Conservation (phyloP, 345 rosid species). For the Cardamine occulta region DNA sequence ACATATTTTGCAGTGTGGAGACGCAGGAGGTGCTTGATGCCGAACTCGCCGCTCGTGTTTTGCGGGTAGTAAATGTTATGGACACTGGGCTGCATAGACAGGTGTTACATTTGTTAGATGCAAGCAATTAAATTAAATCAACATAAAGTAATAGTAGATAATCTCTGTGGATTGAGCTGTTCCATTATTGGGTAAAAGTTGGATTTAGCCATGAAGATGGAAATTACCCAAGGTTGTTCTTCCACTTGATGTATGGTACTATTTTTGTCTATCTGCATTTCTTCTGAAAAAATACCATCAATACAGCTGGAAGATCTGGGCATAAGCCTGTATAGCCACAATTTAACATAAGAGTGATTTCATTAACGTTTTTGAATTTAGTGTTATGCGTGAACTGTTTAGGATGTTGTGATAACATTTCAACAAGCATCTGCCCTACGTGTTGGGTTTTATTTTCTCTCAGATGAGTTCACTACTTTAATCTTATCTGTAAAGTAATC, state of each 20-base stretch:
- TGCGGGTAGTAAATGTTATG: slow-evolving; percentile 84
- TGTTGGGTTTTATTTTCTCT: slow-evolving; percentile 17
- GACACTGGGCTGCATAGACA: slow-evolving; percentile 92
- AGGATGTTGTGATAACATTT: slow-evolving; percentile 20
- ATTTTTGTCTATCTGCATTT: slow-evolving; percentile 13
- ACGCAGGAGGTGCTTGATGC: slow-evolving; percentile 98
- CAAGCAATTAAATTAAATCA: background rate
- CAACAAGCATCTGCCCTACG: slow-evolving; percentile 17
- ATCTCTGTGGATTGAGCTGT: slow-evolving; percentile 16
- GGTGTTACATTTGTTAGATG: slow-evolving; percentile 49
- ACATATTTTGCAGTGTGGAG: slow-evolving; percentile 68
- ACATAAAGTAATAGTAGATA: background rate
- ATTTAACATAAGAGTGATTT: slow-evolving; percentile 13
- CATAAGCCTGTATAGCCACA: slow-evolving; percentile 17
- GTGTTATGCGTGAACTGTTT: slow-evolving; percentile 9
- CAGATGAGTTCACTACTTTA: slow-evolving; percentile 24
- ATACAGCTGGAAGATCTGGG: slow-evolving; percentile 19
- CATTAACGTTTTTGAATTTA: background rate
- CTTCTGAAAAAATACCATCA: background rate
- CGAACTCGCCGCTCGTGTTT: slow-evolving; percentile 97
- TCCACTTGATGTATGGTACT: slow-evolving; percentile 20
- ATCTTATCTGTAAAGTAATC: slow-evolving; percentile 27
- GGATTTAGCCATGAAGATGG: slow-evolving; percentile 23
- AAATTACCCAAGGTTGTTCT: background rate
- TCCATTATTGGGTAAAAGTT: slow-evolving; percentile 16